Evolutionary conservation across 2,329 filamentous ascomycete species (phyloP).

Genomic region (Aspergillus phoenicis): DNA sequence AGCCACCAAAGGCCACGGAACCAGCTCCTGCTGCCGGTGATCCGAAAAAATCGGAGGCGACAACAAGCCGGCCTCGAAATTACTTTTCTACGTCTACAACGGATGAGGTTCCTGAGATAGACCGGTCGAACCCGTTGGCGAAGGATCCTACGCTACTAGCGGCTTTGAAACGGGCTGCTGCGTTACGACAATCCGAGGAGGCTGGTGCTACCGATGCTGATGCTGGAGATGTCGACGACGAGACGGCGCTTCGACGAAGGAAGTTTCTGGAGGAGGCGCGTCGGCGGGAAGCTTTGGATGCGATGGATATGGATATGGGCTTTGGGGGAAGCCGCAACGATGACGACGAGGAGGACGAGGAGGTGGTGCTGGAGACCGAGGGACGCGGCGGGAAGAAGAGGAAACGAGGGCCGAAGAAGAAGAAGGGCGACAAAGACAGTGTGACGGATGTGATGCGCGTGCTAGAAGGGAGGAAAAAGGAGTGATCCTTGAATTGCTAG

Average conservation of each 20-base stretch:
- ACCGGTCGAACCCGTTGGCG: constrained; percentile 51
- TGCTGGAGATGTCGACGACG: constrained; percentile 54
- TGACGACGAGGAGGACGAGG: constrained; percentile 79
- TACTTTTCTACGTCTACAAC: constrained; percentile 46
- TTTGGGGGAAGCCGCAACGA: constrained; percentile 87
- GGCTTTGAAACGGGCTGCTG: constrained; percentile 80
- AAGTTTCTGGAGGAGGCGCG: constrained; percentile 69
- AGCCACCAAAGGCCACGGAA: constrained; percentile 9
- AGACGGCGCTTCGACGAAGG: constrained; percentile 68
- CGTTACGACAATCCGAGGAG: constrained; percentile 51
- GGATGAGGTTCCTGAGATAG: constrained; percentile 56
- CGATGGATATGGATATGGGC: constrained; percentile 90
- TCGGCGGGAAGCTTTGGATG: constrained; percentile 69
- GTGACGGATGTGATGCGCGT: constrained; percentile 78
- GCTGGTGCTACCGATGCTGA: constrained; percentile 42
- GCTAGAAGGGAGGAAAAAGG: constrained; percentile 64
- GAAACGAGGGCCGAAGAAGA: constrained; percentile 59
- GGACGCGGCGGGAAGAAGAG: constrained; percentile 41
- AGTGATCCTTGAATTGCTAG: constrained; percentile 14
- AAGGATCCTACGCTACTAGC: constrained; percentile 78
- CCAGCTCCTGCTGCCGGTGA: constrained; percentile 9
- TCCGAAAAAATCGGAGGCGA: constrained; percentile 16
- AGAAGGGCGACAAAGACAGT: constrained; percentile 62
- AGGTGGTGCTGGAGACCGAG: constrained; percentile 60
- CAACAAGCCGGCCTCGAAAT: constrained; percentile 46